Evolutionary conservation across 495 filamentous ascomycete genomes (phyloP).

Genomic region (Parachaetomium inaequale): DNA sequence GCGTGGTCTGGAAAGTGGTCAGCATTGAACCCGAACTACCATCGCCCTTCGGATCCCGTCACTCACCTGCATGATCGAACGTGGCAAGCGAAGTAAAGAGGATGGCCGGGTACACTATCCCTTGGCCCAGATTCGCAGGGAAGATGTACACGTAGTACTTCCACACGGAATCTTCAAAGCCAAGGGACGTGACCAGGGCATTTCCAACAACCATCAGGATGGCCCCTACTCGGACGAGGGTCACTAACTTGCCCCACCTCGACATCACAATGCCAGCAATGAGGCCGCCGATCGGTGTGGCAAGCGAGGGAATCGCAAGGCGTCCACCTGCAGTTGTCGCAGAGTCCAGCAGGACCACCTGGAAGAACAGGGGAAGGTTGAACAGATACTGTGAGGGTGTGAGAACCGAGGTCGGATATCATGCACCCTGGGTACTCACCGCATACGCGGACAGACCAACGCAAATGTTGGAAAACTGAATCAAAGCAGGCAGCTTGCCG

Average conservation of each 20-base stretch:
- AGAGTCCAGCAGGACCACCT: constrained; percentile 59
- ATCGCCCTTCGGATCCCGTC: not conserved
- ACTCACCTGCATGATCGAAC: constrained; percentile 58
- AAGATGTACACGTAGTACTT: constrained; percentile 62
- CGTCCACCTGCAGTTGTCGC: constrained; percentile 57
- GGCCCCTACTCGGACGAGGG: constrained; percentile 54
- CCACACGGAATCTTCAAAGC: constrained; percentile 57
- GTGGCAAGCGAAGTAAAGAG: constrained; percentile 61
- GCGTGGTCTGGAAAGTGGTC: constrained; percentile 51
- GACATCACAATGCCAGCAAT: constrained; percentile 63
- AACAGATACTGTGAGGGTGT: constrained; percentile 56
- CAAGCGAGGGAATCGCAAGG: constrained; percentile 58
- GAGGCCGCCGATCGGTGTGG: constrained; percentile 58
- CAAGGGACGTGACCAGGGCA: constrained; percentile 49
- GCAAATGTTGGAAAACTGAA: constrained; percentile 58
- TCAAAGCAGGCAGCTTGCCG: constrained; percentile 50
- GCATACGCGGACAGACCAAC: constrained; percentile 61
- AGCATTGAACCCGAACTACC: not conserved
- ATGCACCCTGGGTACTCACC: constrained; percentile 37
- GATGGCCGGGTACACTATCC: constrained; percentile 60
- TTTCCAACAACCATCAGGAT: constrained; percentile 60
- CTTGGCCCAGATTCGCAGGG: constrained; percentile 61
- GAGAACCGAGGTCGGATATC: not conserved
- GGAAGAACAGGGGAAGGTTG: constrained; percentile 61
- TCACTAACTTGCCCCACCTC: constrained; percentile 55